Evolutionary conservation across 148 eudicot species (phyloP).

Genomic region (Gaultheria prostrata): DNA sequence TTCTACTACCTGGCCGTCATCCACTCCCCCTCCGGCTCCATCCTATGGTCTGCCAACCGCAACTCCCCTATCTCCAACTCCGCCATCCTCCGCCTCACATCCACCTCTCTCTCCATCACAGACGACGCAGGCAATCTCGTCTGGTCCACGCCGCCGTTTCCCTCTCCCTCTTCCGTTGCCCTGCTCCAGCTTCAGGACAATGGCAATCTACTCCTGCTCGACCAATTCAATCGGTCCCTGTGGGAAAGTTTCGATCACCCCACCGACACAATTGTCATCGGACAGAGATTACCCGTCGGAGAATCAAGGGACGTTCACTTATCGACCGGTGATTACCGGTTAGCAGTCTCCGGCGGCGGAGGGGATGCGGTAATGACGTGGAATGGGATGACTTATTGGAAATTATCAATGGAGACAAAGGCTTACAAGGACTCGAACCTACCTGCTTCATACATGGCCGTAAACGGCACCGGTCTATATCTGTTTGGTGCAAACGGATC

Average conservation of each 20-base stretch:
- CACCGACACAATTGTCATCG: constrained; percentile 59
- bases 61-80: constrained; percentile 52
- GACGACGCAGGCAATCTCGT: constrained; percentile 37
- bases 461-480: constrained; percentile 53
- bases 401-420: constrained; percentile 50
- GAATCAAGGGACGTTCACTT: constrained; percentile 34
- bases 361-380: constrained; percentile 55
- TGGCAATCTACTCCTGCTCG: constrained; percentile 60
- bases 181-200: constrained; percentile 40
- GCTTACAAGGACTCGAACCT: constrained; percentile 43
- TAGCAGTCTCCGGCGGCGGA: constrained; percentile 30
- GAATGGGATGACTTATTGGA: constrained; percentile 52
- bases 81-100: constrained; percentile 42
- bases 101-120: constrained; percentile 35
- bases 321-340: constrained; percentile 36
- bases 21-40: constrained; percentile 47
- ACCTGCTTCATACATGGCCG: constrained; percentile 34
- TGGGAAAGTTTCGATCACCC: constrained; percentile 68
- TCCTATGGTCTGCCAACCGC: constrained; percentile 70
- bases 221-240: constrained; percentile 41
- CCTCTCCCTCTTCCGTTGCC: constrained; percentile 22
- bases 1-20: constrained; percentile 52
- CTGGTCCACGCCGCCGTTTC: constrained; percentile 66
- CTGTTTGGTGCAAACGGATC: constrained; percentile 46
- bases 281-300: constrained; percentile 44